These are phyloP conservation scores for Lojkania enalia DNA, from an alignment of 2,329 filamentous ascomycete species.

Conservation along the genomic window DNA sequence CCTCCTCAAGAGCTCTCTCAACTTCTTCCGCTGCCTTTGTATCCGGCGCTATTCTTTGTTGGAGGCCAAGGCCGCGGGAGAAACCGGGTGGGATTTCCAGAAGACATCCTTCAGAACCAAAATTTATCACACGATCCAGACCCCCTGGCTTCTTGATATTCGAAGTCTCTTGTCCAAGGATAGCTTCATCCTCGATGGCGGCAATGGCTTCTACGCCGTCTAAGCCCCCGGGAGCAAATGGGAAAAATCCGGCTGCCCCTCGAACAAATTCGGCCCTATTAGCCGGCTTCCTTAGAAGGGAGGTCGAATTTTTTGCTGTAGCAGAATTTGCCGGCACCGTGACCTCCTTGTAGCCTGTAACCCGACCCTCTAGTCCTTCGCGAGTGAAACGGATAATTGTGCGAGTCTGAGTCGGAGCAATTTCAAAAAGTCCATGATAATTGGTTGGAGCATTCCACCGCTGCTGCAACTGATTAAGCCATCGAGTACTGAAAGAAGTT, in stretches of 20 bases:
- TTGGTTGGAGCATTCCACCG: conserved; percentile 82
- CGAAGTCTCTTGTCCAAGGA: conserved; percentile 54
- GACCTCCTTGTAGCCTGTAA: conserved; percentile 92
- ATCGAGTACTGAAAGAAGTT: conserved; percentile 75
- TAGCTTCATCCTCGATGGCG: conserved; percentile 76
- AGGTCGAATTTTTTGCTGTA: conserved; percentile 94
- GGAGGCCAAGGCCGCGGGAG: conserved; percentile 73
- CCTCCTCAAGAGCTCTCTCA: conserved; percentile 63
- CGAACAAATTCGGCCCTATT: conserved; percentile 87
- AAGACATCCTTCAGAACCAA: conserved; percentile 75
- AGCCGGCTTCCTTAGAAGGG: conserved; percentile 81
- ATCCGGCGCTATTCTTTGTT: conserved; percentile 60
- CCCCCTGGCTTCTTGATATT: conserved; percentile 50
- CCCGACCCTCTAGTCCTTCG: conserved; percentile 87
- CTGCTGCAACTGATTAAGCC: conserved; percentile 89
- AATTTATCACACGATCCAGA: conserved; percentile 84
- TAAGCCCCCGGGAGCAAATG: conserved; percentile 87
- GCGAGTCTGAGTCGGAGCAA: conserved; percentile 88
- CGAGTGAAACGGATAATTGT: conserved; percentile 93
- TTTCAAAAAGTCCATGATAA: conserved; percentile 79
- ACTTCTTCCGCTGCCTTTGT: conserved; percentile 70
- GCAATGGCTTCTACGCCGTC: conserved; percentile 85
- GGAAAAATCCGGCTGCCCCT: conserved; percentile 90
- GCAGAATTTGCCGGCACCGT: conserved; percentile 87
- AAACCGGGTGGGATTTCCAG: conserved; percentile 84